Percentiles rank a stretch among this genome's conserved stretches.
These are phyloP conservation scores for Clarireedia hainanense DNA, from an alignment of 2,329 filamentous ascomycete genomes.

Conservation along the genomic window DNA sequence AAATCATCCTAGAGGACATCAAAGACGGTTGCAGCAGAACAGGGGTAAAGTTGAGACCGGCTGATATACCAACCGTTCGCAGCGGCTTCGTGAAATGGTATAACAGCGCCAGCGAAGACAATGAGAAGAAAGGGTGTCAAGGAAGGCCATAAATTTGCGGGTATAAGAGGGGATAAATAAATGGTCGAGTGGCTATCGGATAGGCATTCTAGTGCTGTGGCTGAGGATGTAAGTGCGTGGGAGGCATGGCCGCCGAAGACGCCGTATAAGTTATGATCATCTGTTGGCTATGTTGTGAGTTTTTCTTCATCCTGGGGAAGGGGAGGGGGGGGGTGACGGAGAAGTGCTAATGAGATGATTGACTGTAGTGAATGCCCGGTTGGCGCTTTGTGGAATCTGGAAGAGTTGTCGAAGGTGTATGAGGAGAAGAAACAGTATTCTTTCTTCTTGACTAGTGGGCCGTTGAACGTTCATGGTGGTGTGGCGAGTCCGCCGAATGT, in stretches of 20 bases:
- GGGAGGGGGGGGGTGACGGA: neutral
- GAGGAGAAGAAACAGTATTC: constrained; percentile 44
- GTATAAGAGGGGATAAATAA: constrained; percentile 17
- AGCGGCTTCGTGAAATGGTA: constrained; percentile 36
- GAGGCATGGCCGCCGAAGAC: too few species aligned
- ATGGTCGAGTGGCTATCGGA: too few species aligned
- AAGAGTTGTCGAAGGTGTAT: constrained; percentile 35
- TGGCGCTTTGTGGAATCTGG: constrained; percentile 27
- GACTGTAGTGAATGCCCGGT: constrained; percentile 16
- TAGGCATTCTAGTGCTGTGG: too few species aligned
- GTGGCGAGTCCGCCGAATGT: constrained; percentile 25
- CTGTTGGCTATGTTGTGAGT: too few species aligned
- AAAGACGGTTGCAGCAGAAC: constrained; percentile 35
- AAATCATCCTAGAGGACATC: constrained; percentile 33
- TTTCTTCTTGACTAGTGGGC: constrained; percentile 55
- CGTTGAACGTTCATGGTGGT: constrained; percentile 38
- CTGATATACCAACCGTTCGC: constrained; percentile 43
- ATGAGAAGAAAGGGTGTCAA: constrained; percentile 7
- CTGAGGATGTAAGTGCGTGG: too few species aligned
- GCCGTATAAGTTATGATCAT: too few species aligned
- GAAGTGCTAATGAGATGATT: constrained; percentile 11
- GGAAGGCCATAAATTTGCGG: constrained; percentile 14
- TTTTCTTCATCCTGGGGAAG: too few species aligned
- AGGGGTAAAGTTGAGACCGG: constrained; percentile 38
- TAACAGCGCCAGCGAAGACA: constrained; percentile 22